phyloP scores from a whole-genome alignment of 2,329 filamentous ascomycete genomes.

The Stemphylium vesicarium region DNA sequence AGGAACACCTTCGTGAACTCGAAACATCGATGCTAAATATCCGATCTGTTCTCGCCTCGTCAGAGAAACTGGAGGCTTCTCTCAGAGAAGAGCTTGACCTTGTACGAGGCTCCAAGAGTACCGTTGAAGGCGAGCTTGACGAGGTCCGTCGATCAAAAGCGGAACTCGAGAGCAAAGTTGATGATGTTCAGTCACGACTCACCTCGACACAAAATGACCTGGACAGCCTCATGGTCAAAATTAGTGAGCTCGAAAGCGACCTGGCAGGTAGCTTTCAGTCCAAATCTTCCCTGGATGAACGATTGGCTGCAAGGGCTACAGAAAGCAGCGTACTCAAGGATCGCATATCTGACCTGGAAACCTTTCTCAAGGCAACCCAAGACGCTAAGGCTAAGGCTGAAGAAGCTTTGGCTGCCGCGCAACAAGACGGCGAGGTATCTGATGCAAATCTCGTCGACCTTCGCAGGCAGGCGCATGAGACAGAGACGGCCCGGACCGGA shows the following conservation, averaged over 20 bases:
- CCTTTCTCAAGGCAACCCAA: conserved; percentile 5
- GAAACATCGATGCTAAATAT: conserved; percentile 28
- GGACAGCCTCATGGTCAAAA: conserved; percentile 6
- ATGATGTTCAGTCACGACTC: conserved; percentile 12
- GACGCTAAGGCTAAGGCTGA: conserved; percentile 16
- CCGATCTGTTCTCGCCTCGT: conserved; percentile 19
- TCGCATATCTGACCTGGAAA: conserved; percentile 22
- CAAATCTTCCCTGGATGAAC: conserved; percentile 11
- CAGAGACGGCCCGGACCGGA: conserved; percentile 11
- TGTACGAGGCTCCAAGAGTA: conserved; percentile 16
- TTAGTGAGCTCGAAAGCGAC: conserved; percentile 16
- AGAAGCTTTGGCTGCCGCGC: conserved; percentile 10
- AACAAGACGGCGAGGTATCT: conserved; percentile 17
- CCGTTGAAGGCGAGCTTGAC: conserved; percentile 17
- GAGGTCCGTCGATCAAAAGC: conserved; percentile 12
- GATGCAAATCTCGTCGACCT: conserved; percentile 16
- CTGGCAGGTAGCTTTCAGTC: conserved; percentile 7
- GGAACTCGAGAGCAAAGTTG: conserved; percentile 16
- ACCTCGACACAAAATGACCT: conserved; percentile 9
- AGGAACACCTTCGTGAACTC: conserved; percentile 31
- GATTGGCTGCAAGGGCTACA: conserved; percentile 14
- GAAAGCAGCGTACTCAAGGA: conserved; percentile 19
- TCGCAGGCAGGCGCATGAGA: conserved; percentile 10
- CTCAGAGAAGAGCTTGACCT: conserved; percentile 23
- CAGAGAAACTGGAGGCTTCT: conserved; percentile 21